Evolutionary conservation across 805 yeast genomes (phyloP).

Genomic region (Kodamaea neixiangensis): DNA sequence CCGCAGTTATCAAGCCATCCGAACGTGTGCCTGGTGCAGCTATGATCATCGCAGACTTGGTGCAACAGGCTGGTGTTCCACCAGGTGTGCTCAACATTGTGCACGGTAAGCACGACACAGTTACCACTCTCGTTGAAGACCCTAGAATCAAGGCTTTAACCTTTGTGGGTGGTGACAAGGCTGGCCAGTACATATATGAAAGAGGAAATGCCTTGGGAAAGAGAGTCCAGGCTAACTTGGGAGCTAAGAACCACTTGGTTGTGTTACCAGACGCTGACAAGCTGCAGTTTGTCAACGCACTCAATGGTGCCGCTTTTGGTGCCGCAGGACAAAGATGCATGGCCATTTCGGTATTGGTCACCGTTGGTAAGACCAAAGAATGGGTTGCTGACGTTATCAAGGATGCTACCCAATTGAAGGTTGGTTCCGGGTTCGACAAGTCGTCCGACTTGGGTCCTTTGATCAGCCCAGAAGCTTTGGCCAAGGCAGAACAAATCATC

Average conservation of each 20-base stretch:
- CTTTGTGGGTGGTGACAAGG: conserved; percentile 78
- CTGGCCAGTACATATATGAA: conserved; percentile 71
- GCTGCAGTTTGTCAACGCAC: conserved; percentile 60
- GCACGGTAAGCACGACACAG: conserved; percentile 74
- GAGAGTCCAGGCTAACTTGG: conserved; percentile 75
- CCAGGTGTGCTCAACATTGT: conserved; percentile 71
- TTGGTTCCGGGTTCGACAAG: conserved; percentile 66
- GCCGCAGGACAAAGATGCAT: conserved; percentile 87
- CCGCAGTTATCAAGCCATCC: conserved; percentile 60
- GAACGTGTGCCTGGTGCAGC: conserved; percentile 86
- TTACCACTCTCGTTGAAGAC: conserved; percentile 67
- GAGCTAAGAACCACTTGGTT: conserved; percentile 78
- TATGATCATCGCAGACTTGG: conserved; percentile 69
- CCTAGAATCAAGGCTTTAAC: conserved; percentile 76
- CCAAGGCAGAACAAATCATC: conserved; percentile 57
- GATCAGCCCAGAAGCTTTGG: conserved; percentile 59
- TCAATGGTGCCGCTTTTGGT: conserved; percentile 77
- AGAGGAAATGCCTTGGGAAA: conserved; percentile 68
- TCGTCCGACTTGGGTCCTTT: conserved; percentile 73
- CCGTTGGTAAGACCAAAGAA: conserved; percentile 65
- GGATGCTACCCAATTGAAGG: conserved; percentile 57
- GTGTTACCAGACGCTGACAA: conserved; percentile 74
- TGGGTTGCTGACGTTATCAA: conserved; percentile 63
- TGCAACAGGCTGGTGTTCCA: conserved; percentile 73
- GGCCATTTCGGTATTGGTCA: conserved; percentile 73